These are phyloP conservation scores for Cryptomeria japonica DNA, from an alignment of 75 land plant genomes.

Conservation along the genomic window DNA sequence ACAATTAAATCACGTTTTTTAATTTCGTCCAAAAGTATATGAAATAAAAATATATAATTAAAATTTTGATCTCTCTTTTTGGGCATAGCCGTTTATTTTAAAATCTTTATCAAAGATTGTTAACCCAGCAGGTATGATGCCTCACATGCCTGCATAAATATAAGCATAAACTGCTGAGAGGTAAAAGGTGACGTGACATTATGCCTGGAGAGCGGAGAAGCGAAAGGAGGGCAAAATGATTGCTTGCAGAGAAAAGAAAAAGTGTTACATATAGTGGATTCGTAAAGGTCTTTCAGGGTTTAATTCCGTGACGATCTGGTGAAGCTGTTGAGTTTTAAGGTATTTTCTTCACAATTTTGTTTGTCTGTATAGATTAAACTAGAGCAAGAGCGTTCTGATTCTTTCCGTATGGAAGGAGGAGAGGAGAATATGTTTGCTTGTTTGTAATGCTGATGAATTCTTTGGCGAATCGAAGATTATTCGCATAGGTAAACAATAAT, in stretches of 20 bases:
- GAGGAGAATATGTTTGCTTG: neutral
- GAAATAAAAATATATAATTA: no score
- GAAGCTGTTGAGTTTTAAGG: neutral
- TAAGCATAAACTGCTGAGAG: neutral
- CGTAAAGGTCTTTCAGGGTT: neutral
- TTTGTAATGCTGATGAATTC: neutral
- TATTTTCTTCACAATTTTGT: neutral
- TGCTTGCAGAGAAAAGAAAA: neutral
- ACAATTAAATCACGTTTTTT: no score
- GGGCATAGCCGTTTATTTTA: neutral
- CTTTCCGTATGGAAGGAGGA: neutral
- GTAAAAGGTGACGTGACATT: neutral
- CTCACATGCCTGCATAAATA: no score
- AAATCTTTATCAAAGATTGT: neutral
- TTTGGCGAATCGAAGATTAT: neutral
- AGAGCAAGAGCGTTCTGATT: neutral
- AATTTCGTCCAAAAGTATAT: no score
- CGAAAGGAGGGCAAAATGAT: neutral
- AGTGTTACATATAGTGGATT: neutral
- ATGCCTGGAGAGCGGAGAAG: neutral
- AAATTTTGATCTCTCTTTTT: neutral
- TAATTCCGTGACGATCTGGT: neutral
- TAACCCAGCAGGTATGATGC: no score
- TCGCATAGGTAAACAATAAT: neutral
- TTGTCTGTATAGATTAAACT: neutral